Percentiles rank a stretch among this genome's conserved stretches.
These are phyloP conservation scores for Talaromyces sp. DNA, from an alignment of 2,329 filamentous ascomycete species.

Conservation along the genomic window DNA sequence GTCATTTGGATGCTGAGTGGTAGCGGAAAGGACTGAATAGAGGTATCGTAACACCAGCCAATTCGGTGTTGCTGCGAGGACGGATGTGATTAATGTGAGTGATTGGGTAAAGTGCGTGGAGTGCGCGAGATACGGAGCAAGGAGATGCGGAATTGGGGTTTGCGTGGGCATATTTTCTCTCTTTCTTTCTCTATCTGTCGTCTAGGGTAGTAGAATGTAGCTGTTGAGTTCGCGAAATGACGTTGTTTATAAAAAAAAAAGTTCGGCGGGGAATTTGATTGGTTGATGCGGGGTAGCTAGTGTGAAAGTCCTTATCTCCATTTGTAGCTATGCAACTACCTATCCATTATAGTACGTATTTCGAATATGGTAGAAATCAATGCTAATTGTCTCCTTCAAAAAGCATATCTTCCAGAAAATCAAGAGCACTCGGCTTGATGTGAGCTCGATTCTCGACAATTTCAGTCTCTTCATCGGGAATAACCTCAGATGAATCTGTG, in stretches of 20 bases:
- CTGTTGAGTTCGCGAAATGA: background rate
- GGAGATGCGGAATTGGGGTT: conserved; percentile 38
- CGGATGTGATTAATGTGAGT: conserved; percentile 43
- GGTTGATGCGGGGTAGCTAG: conserved; percentile 15
- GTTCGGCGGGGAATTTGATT: conserved; percentile 13
- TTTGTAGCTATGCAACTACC: background rate
- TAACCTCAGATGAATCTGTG: background rate
- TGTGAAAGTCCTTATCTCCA: background rate
- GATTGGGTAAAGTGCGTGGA: conserved; percentile 29
- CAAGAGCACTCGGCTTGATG: conserved; percentile 27
- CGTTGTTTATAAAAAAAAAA: conserved; percentile 13
- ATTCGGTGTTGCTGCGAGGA: conserved; percentile 49
- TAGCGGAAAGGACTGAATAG: conserved; percentile 42
- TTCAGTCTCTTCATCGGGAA: background rate
- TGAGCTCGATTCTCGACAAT: conserved; percentile 20
- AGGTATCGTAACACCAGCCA: conserved; percentile 56
- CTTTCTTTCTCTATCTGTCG: background rate
- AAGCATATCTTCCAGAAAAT: conserved; percentile 22
- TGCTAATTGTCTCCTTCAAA: background rate
- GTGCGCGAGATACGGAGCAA: conserved; percentile 12
- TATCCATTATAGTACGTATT: background rate
- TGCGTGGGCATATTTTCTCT: conserved; percentile 32
- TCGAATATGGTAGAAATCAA: background rate
- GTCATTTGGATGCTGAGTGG: background rate
- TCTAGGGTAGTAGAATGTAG: no score